Evolutionary conservation across 1,284 basidiomycete species (phyloP).

Genomic region (Stereum hirsutum): DNA sequence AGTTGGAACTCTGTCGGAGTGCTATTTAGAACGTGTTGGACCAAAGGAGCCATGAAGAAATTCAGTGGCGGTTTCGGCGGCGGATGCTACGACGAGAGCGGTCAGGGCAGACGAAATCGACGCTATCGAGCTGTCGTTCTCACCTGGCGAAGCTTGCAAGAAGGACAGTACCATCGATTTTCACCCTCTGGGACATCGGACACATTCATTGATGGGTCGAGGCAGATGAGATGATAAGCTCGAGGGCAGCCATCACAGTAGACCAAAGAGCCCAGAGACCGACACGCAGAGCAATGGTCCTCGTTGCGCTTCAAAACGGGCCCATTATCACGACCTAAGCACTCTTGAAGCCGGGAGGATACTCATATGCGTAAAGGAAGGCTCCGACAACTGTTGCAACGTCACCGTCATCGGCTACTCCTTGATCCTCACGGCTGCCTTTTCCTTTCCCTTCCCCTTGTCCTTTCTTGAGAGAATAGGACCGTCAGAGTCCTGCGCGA

Average conservation of each 20-base stretch:
- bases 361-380: too few species aligned
- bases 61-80: constrained; percentile 52
- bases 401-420: constrained; percentile 48
- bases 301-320: constrained; percentile 65
- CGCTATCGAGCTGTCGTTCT: constrained; percentile 15
- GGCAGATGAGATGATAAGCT: constrained; percentile 93
- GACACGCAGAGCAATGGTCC: constrained; percentile 91
- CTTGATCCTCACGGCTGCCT: constrained; percentile 44
- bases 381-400: constrained; percentile 18
- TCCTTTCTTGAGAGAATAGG: constrained; percentile 28
- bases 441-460: constrained; percentile 51
- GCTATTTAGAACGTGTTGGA: constrained; percentile 52
- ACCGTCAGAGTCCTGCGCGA: constrained; percentile 8
- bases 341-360: too few species aligned
- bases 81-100: constrained; percentile 41
- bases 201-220: constrained; percentile 89
- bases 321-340: too few species aligned
- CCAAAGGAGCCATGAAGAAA: constrained; percentile 58
- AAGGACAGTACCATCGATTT: constrained; percentile 85
- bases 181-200: constrained; percentile 82
- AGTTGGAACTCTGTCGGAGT: constrained; percentile 83
- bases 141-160: constrained; percentile 64
- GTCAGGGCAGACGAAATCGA: constrained; percentile 2
- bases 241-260: constrained; percentile 97
- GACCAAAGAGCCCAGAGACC: constrained; percentile 70